phyloP scores from a whole-genome alignment of 1,284 basidiomycete genomes.

The Chondrostereum purpureum region DNA sequence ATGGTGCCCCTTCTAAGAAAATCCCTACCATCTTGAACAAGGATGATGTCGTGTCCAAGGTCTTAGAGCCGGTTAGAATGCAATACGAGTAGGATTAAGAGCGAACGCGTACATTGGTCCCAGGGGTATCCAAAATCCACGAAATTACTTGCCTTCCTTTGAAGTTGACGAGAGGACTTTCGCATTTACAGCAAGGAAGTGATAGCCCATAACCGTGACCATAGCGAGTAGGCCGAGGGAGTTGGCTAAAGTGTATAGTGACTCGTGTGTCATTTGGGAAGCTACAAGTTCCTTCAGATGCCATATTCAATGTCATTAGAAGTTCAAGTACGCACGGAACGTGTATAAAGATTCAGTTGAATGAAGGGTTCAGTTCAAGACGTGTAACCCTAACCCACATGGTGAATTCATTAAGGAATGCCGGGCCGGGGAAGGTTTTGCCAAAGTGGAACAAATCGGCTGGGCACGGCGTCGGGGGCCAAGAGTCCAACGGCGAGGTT shows the following conservation, averaged over 20 bases:
- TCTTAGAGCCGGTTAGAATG: too few relatives aligned
- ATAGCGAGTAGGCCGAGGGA: constrained; percentile 78
- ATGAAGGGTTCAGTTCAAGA: too few relatives aligned
- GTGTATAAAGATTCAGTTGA: neutral
- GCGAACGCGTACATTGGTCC: too few relatives aligned
- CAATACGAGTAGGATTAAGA: too few relatives aligned
- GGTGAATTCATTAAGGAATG: too few relatives aligned
- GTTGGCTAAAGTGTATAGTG: constrained; percentile 80
- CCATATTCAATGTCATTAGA: constrained; percentile 7
- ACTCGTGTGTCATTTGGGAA: constrained; percentile 76
- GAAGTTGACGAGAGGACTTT: constrained; percentile 33
- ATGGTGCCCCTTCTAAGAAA: too few relatives aligned
- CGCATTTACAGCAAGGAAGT: constrained; percentile 81
- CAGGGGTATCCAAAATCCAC: neutral
- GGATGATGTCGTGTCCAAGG: too few relatives aligned
- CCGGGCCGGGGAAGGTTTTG: neutral
- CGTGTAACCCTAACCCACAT: too few relatives aligned
- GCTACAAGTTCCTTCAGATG: constrained; percentile 41
- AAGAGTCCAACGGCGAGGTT: neutral
- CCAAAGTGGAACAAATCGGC: constrained; percentile 3
- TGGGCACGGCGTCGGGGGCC: neutral
- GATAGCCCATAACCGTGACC: constrained; percentile 78
- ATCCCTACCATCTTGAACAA: too few relatives aligned
- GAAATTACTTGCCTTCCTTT: neutral
- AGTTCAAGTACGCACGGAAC: neutral